Base-by-base conservation (phyloP, 257 asterid species). In the Nicotiana undulata region DNA sequence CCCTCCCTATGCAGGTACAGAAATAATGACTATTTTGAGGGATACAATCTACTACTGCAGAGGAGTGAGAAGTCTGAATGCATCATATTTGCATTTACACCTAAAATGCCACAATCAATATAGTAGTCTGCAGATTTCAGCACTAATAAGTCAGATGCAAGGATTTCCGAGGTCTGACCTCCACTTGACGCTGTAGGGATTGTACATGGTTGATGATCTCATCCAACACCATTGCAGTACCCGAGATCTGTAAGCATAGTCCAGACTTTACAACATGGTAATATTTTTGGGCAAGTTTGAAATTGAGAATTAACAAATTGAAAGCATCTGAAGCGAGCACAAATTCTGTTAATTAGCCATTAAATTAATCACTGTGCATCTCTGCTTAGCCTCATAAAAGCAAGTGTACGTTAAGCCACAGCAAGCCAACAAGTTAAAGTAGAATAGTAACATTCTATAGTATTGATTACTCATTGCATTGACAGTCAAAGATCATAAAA, bases 181-280 rank as follows among this genome's bases (percentile, higher is more conserved):
- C 98, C 81, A 94, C 98, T 86, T 94, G 97, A n/a, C 96, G 93
- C 81, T 94, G 98, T 81, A 94, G 92, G 32, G 89, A 87, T 83
- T 94, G 98, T 53, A 94, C 98, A 34, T 94, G 98, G 88, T 94
- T 94, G 55, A 94, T 94, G 86, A 94, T 94, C 89, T 93, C 98
- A 90, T 94, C 98, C 88, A 94, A 88, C 80, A 94, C 98, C 93
- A 93, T 85, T 85, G 98, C 98, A 74, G 98, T 94, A 40, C 98
- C 98, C 17, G 98, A 94, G 79, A 94, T 94, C 98, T 94, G 97
- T 76, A 72, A 52, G 83, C 26, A 32, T 28, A 28, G 63, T 63
- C 76, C 79, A 53, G 26, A 5, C 78, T 3, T 72, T 72, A 72
- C 13, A 40, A 70, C 8, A 29, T 11, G 77, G 59, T 46, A 44